Evolutionary conservation across 192 early-diverging fungal genomes (phyloP).

Genomic region (Gaertneriomyces sp.): DNA sequence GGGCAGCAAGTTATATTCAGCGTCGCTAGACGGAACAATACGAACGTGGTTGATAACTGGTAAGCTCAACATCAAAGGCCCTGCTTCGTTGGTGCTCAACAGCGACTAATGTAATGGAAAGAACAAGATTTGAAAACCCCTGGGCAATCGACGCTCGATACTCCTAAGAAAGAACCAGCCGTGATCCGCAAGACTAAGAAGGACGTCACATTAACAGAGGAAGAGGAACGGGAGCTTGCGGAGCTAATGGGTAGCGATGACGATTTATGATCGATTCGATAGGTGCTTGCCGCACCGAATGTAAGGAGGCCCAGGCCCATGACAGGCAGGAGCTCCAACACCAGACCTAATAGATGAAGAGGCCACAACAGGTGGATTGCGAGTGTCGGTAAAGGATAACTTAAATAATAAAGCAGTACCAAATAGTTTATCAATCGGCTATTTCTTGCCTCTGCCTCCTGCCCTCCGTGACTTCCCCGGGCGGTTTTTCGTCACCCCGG

Average conservation of each 20-base stretch:
- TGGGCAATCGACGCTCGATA: neutral
- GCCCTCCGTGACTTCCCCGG: neutral
- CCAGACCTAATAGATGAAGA: neutral
- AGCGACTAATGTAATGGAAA: neutral
- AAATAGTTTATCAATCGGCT: neutral
- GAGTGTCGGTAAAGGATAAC: neutral
- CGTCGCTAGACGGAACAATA: slow-evolving; percentile 81
- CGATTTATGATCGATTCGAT: slow-evolving; percentile 10
- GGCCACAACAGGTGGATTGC: neutral
- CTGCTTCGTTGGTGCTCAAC: neutral
- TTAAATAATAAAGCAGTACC: neutral
- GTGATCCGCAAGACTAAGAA: slow-evolving; percentile 3
- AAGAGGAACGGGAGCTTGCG: slow-evolving; percentile 84
- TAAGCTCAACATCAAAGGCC: slow-evolving; percentile 13
- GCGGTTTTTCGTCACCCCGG: neutral
- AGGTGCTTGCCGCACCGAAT: no score
- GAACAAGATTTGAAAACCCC: slow-evolving; percentile 3
- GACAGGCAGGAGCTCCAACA: no score
- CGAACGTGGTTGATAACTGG: slow-evolving; percentile 69
- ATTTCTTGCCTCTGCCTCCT: neutral
- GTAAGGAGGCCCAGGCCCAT: no score
- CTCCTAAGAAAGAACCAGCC: neutral
- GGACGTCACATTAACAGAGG: slow-evolving; percentile 66
- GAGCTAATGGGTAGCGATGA: slow-evolving; percentile 75
- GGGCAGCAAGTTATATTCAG: slow-evolving; percentile 70